These are phyloP conservation scores for Blastobotrys parvus DNA, from an alignment of 805 yeast genomes.

Conservation along the genomic window DNA sequence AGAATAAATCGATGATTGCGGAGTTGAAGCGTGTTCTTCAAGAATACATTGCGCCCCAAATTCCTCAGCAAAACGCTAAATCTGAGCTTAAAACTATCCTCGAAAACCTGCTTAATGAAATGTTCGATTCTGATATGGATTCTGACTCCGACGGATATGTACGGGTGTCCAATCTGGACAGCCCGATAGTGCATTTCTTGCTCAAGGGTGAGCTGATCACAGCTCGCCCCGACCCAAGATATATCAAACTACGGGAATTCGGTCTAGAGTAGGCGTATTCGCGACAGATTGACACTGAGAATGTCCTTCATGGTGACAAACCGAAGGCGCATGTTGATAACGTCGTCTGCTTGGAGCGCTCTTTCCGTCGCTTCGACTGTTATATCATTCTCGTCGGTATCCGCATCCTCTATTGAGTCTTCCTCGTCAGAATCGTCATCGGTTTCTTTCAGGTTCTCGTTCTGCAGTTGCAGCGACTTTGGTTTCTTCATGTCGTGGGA, in stretches of 20 bases:
- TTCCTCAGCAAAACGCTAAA: neutral
- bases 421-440: too few relatives aligned
- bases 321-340: too few relatives aligned
- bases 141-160: constrained; percentile 7
- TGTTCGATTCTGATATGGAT: constrained; percentile 10
- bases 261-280: constrained; percentile 5
- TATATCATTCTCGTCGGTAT: too few relatives aligned
- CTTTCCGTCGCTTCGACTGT: too few relatives aligned
- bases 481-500: too few relatives aligned
- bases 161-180: constrained; percentile 7
- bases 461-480: too few relatives aligned
- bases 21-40: neutral
- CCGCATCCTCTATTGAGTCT: too few relatives aligned
- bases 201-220: constrained; percentile 13
- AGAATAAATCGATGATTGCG: neutral
- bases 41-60: neutral
- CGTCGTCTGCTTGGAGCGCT: too few relatives aligned
- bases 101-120: constrained; percentile 12
- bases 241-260: constrained; percentile 14
- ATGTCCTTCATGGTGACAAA: too few relatives aligned
- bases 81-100: constrained; percentile 4
- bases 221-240: constrained; percentile 6
- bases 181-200: constrained; percentile 11
- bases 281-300: too few relatives aligned
- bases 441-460: too few relatives aligned